A percentile compares a stretch with the other conserved stretches of the same genome.
Conservation (phyloP, 805 yeast species). For the Lipomyces yamanashiensis region DNA sequence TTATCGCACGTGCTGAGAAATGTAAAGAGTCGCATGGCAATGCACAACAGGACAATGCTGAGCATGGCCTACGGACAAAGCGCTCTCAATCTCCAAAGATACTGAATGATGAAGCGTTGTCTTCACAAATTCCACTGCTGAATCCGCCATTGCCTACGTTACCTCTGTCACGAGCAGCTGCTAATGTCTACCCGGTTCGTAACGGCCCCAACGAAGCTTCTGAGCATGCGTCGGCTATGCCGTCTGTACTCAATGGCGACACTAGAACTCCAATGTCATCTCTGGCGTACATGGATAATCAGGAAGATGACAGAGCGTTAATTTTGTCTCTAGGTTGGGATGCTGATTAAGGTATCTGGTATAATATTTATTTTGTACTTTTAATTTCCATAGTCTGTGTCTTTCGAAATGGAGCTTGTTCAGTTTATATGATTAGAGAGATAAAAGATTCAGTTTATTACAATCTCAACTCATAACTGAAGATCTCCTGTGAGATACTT, state of each 20-base stretch:
- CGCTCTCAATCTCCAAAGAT: conserved; percentile 2
- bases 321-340: conserved; percentile 10
- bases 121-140: conserved; percentile 17
- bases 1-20: neutral
- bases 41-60: neutral
- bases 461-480: neutral
- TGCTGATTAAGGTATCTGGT: neutral
- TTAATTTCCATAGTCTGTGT: too few relatives aligned
- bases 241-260: neutral
- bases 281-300: conserved; percentile 11
- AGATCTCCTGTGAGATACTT: too few relatives aligned
- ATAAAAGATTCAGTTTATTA: neutral
- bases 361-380: neutral
- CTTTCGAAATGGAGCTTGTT: too few relatives aligned
- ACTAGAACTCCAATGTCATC: conserved; percentile 13
- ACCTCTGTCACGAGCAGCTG: conserved; percentile 12
- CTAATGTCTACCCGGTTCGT: conserved; percentile 4
- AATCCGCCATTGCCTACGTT: conserved; percentile 16
- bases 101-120: conserved; percentile 9
- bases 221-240: neutral
- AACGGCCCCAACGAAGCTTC: neutral
- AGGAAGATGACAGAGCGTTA: conserved; percentile 13
- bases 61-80: neutral
- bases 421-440: neutral
- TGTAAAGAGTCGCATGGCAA: neutral